Evolutionary conservation across 2,329 filamentous ascomycete genomes (phyloP), one percentile per base, ranked within the genome.

Genomic region (Hortaea werneckii): DNA sequence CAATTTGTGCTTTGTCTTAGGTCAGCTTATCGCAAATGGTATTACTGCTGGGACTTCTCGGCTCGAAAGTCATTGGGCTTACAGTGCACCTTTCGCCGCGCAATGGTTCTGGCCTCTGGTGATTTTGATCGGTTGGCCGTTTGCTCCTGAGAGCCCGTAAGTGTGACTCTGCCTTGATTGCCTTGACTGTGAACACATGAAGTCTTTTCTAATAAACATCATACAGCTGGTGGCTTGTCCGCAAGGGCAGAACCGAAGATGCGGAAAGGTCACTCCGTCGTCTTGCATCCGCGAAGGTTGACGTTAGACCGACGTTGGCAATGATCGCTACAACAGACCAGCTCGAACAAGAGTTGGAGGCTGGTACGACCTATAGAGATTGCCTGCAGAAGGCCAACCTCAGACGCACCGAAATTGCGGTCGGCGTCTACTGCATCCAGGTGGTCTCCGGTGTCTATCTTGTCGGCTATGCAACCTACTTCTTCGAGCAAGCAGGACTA

Each of bases 1-100:
- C 46, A 81, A 80, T 54, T 63, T 81, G 34, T 80, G 77, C 55
- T 82, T 79, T 61, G 77, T 79, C 37, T 77, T 77, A 12, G 78
- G 78, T 1, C 78, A 81, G 55, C 67, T 82, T 4, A 65, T 81
- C 2, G 76, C 64, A 9, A 66, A 65, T 28, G 66, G 65, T 4
- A 59, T 68, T 1, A 62, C 65, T 8, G 62, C 61, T 6, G 65
- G 61, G 1, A 65, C 65, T 2, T 61, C 53, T 6, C 45, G 50
- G 11, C 50, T 58, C 1, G 51, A 55, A 27, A 54, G 45, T 28
- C 60, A 66, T 41, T 73, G 68, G 69, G 67, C 68, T 5, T 72
- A 67, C 50, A 61, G 61, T 20, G 64, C 61, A 1, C 70, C 70
- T 1, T 72, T 72, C 54, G 66, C 69, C 4, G 55, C 69, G 4